A percentile compares a stretch with the other conserved stretches of the same genome.
These are phyloP conservation scores for Thalassiosira livingstoniorum DNA, from an alignment of 352 stramenopile species.

Conservation along the genomic window DNA sequence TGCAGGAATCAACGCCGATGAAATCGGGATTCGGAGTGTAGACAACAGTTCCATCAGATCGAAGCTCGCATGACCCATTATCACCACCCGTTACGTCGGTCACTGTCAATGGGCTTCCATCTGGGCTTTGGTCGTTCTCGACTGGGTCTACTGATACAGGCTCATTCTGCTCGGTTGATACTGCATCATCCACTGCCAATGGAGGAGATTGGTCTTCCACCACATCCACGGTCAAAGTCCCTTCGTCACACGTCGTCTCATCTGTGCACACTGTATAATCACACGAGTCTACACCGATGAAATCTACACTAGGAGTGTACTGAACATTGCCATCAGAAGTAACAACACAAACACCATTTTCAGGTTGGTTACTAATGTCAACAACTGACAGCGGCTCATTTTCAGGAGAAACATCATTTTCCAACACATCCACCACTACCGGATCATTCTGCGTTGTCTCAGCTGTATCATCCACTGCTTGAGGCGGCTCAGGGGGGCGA, in stretches of 20 bases:
- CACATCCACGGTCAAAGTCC: slow-evolving; percentile 14
- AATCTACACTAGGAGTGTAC: slow-evolving; percentile 25
- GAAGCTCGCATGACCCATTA: slow-evolving; percentile 18
- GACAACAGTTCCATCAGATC: not conserved
- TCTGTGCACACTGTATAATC: slow-evolving; percentile 18
- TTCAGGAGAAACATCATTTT: slow-evolving; percentile 7
- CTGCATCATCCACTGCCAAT: slow-evolving; percentile 15
- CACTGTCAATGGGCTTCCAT: not conserved
- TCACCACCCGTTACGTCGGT: not conserved
- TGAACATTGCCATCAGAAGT: slow-evolving; percentile 25
- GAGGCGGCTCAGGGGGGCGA: not conserved
- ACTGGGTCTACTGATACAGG: slow-evolving; percentile 12
- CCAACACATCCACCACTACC: slow-evolving; percentile 5
- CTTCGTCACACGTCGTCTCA: slow-evolving; percentile 10
- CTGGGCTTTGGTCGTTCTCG: slow-evolving; percentile 1
- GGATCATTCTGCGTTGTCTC: slow-evolving; percentile 5
- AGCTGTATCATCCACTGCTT: slow-evolving; percentile 11
- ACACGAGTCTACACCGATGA: slow-evolving; percentile 4
- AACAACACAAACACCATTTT: slow-evolving; percentile 34
- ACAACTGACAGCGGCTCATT: not conserved
- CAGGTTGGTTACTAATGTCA: not conserved
- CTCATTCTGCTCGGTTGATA: not conserved
- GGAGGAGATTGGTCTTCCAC: not conserved
- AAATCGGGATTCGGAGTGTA: slow-evolving; percentile 1
- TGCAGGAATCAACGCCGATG: not conserved